phyloP scores from a whole-genome alignment of 1,284 basidiomycete genomes.

The Pascua guehoae region DNA sequence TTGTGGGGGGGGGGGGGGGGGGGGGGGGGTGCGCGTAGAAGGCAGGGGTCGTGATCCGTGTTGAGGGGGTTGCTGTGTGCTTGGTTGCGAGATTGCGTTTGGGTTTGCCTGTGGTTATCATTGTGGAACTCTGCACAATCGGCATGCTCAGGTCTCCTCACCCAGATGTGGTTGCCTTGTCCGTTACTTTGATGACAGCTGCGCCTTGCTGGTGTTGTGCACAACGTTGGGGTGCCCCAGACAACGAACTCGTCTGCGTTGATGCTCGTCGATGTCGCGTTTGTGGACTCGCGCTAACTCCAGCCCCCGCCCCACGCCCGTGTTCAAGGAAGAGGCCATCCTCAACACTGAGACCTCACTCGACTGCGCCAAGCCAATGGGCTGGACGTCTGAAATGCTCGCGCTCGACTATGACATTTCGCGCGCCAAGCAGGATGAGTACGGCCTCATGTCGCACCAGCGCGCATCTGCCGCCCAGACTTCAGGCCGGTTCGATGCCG shows the following conservation, averaged over 20 bases:
- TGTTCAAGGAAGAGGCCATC: slow-evolving; percentile 68
- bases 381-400: slow-evolving; percentile 87
- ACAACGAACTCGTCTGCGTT: background rate
- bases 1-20: too few relatives aligned
- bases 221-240: background rate
- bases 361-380: slow-evolving; percentile 83
- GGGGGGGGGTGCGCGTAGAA: too few relatives aligned
- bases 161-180: too few relatives aligned
- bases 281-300: background rate
- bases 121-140: too few relatives aligned
- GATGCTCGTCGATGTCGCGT: background rate
- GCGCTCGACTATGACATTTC: slow-evolving; percentile 69
- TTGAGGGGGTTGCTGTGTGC: too few relatives aligned
- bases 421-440: slow-evolving; percentile 73
- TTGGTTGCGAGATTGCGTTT: too few relatives aligned
- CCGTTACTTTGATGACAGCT: background rate
- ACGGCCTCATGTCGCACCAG: slow-evolving; percentile 74
- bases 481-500: slow-evolving; percentile 65
- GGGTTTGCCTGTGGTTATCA: too few relatives aligned
- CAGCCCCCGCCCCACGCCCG: slow-evolving; percentile 71
- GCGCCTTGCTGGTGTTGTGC: background rate
- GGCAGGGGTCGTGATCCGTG: too few relatives aligned
- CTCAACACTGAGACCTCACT: slow-evolving; percentile 59
- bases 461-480: slow-evolving; percentile 63
- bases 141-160: too few relatives aligned